Evolutionary conservation across 1,139 yeast genomes (phyloP).

Genomic region (Lodderomyces parapsilosis): DNA sequence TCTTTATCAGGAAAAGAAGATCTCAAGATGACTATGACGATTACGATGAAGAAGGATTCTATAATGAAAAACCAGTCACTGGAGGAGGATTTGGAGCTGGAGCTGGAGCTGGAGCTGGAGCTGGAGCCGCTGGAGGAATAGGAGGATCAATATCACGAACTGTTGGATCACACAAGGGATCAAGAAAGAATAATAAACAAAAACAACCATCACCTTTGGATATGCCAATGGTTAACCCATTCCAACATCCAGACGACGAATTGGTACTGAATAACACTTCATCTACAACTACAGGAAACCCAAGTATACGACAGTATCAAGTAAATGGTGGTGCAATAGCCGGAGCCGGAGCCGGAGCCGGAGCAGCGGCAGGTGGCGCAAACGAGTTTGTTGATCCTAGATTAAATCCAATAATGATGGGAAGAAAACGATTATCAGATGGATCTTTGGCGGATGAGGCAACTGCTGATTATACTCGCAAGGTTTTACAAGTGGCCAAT

Average conservation of each 20-base stretch:
- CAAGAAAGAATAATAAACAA: slow-evolving; percentile 14
- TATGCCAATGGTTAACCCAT: slow-evolving; percentile 51
- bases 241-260: slow-evolving; percentile 59
- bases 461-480: slow-evolving; percentile 52
- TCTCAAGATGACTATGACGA: slow-evolving; percentile 49
- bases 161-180: slow-evolving; percentile 18
- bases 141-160: neutral
- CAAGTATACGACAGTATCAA: slow-evolving; percentile 12
- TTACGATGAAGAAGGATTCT: slow-evolving; percentile 36
- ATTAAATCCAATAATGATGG: slow-evolving; percentile 67
- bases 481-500: slow-evolving; percentile 71
- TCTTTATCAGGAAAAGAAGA: slow-evolving; percentile 43
- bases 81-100: neutral
- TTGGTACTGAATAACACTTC: slow-evolving; percentile 3
- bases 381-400: slow-evolving; percentile 49
- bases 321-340: too few species aligned
- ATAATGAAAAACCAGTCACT: slow-evolving; percentile 19
- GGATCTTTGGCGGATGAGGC: slow-evolving; percentile 79
- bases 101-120: neutral
- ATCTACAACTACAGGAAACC: neutral
- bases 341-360: too few species aligned
- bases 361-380: neutral
- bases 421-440: slow-evolving; percentile 70
- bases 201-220: slow-evolving; percentile 28
- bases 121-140: neutral